Conservation (phyloP, 2,329 filamentous ascomycete genomes). For the Lasiodiplodia theobromae region DNA sequence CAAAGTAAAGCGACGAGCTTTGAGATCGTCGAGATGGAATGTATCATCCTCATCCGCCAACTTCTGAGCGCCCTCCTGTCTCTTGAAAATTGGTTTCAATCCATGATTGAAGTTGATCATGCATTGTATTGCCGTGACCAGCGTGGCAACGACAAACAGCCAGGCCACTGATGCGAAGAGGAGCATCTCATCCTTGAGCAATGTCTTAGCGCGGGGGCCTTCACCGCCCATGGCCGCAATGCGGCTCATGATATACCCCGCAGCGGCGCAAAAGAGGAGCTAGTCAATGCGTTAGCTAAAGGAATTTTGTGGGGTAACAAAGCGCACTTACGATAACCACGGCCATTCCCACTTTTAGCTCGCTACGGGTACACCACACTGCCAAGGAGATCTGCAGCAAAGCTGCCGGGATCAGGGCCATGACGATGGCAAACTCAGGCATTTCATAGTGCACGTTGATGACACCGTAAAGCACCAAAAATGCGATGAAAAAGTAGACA, state of each 20-base stretch:
- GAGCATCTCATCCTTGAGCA: conserved; percentile 38
- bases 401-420: conserved; percentile 36
- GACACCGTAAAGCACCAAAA: conserved; percentile 37
- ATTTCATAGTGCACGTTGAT: conserved; percentile 35
- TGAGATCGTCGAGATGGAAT: background rate
- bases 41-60: background rate
- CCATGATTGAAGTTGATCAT: conserved; percentile 38
- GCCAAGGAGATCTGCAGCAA: conserved; percentile 31
- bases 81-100: conserved; percentile 34
- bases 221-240: conserved; percentile 33
- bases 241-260: conserved; percentile 35
- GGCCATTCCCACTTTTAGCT: conserved; percentile 32
- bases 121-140: conserved; percentile 33
- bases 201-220: conserved; percentile 26
- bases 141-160: conserved; percentile 22
- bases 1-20: background rate
- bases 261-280: conserved; percentile 33
- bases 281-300: background rate
- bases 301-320: background rate
- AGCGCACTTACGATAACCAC: conserved; percentile 34
- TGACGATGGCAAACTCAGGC: conserved; percentile 37
- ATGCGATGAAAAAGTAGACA: conserved; percentile 35
- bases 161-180: conserved; percentile 33
- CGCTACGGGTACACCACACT: conserved; percentile 33
- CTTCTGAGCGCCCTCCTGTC: conserved; percentile 9